A percentile compares a stretch with the other conserved stretches of the same genome.
Conservation (phyloP, 164 flowering plant species). For the Taxillus chinensis region DNA sequence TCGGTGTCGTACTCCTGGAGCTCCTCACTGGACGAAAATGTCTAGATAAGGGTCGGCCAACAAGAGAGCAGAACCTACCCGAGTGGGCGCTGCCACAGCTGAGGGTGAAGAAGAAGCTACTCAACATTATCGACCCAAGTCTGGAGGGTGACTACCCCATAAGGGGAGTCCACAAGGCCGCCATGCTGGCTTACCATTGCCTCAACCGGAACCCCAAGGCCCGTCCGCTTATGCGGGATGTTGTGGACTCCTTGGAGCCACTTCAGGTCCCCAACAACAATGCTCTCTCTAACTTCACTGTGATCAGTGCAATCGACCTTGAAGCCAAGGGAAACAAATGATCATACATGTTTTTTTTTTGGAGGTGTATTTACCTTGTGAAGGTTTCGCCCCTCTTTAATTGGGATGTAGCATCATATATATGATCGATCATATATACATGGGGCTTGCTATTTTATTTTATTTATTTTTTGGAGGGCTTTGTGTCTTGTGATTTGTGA, state of each 20-base stretch:
- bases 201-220: constrained; percentile 80
- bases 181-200: constrained; percentile 92
- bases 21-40: constrained; percentile 81
- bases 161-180: constrained; percentile 80
- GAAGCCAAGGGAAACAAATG: constrained; percentile 3
- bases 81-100: constrained; percentile 86
- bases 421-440: too few relatives aligned
- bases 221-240: constrained; percentile 87
- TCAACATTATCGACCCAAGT: constrained; percentile 71
- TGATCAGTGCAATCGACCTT: constrained; percentile 12
- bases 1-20: constrained; percentile 79
- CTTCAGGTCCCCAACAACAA: constrained; percentile 37
- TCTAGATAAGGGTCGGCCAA: constrained; percentile 61
- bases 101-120: constrained; percentile 64
- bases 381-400: too few relatives aligned
- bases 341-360: too few relatives aligned
- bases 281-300: constrained; percentile 13
- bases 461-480: too few relatives aligned
- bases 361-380: too few relatives aligned
- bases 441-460: too few relatives aligned
- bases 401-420: too few relatives aligned
- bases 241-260: constrained; percentile 85
- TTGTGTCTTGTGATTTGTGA: too few relatives aligned
- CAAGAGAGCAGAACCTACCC: constrained; percentile 67
- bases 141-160: constrained; percentile 66